phyloP scores from a whole-genome alignment of 2,329 filamentous ascomycete genomes.

The Pseudogymnoascus sp. region DNA sequence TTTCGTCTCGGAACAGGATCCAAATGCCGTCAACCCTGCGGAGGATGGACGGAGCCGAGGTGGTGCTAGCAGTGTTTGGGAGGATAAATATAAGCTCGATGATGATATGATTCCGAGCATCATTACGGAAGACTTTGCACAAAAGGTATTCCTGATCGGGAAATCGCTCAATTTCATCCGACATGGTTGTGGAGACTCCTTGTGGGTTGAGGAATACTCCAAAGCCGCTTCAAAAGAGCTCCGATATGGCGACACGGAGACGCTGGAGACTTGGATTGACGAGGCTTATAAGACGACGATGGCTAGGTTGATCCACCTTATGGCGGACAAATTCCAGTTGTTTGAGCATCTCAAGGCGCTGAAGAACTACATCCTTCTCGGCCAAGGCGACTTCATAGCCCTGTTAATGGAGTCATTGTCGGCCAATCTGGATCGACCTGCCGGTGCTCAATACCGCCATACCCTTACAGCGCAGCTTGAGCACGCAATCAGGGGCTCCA shows the following conservation, averaged over 20 bases:
- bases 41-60: slow-evolving; percentile 44
- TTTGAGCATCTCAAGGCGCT: slow-evolving; percentile 87
- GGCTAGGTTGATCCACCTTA: slow-evolving; percentile 84
- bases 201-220: slow-evolving; percentile 93
- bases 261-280: slow-evolving; percentile 85
- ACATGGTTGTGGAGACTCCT: slow-evolving; percentile 85
- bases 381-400: slow-evolving; percentile 95
- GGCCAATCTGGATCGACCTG: slow-evolving; percentile 84
- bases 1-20: slow-evolving; percentile 79
- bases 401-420: slow-evolving; percentile 94
- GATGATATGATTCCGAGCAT: slow-evolving; percentile 85
- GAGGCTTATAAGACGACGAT: slow-evolving; percentile 98
- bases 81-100: slow-evolving; percentile 89
- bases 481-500: slow-evolving; percentile 92
- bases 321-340: slow-evolving; percentile 90
- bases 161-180: slow-evolving; percentile 98
- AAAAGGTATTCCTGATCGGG: slow-evolving; percentile 93
- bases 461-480: slow-evolving; percentile 96
- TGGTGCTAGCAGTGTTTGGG: slow-evolving; percentile 86
- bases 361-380: slow-evolving; percentile 89
- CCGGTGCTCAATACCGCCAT: slow-evolving; percentile 94
- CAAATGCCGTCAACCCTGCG: slow-evolving; percentile 35
- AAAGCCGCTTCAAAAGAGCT: slow-evolving; percentile 88
- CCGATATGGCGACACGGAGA: slow-evolving; percentile 85
- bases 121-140: slow-evolving; percentile 85